These are phyloP conservation scores for Boletus sp. DNA, from an alignment of 768 basidiomycete genomes.

Conservation along the genomic window DNA sequence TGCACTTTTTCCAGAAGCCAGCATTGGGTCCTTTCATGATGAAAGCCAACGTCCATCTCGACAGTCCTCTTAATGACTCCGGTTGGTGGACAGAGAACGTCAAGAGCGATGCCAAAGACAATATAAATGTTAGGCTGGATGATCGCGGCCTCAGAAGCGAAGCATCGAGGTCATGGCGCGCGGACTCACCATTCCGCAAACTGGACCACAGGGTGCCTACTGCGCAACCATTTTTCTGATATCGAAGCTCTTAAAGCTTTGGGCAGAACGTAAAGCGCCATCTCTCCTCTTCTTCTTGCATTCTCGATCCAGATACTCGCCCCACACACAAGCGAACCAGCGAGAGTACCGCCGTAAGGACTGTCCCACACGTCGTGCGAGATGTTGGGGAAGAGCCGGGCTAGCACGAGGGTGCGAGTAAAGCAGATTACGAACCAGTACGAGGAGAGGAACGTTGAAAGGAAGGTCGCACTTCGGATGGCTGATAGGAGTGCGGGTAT, in stretches of 20 bases:
- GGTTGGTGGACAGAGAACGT: slow-evolving; percentile 63
- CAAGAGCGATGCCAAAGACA: slow-evolving; percentile 65
- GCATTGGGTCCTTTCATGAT: slow-evolving; percentile 59
- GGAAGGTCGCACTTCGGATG: slow-evolving; percentile 66
- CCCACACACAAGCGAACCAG: slow-evolving; percentile 69
- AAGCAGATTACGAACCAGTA: slow-evolving; percentile 72
- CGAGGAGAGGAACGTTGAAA: slow-evolving; percentile 67
- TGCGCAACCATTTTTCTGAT: slow-evolving; percentile 52
- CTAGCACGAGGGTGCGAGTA: slow-evolving; percentile 62
- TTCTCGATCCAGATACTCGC: slow-evolving; percentile 79
- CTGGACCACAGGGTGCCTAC: slow-evolving; percentile 39
- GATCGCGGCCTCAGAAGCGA: slow-evolving; percentile 11
- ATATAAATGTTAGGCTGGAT: slow-evolving; percentile 52
- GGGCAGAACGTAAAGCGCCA: slow-evolving; percentile 77
- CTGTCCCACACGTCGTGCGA: slow-evolving; percentile 83
- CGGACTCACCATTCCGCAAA: slow-evolving; percentile 53
- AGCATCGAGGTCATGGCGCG: not conserved
- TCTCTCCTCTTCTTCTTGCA: slow-evolving; percentile 68
- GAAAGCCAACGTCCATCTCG: slow-evolving; percentile 69
- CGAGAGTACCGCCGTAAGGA: slow-evolving; percentile 63
- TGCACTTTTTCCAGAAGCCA: slow-evolving; percentile 48
- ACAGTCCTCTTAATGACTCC: slow-evolving; percentile 66
- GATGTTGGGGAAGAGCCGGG: slow-evolving; percentile 60
- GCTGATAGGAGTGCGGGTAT: slow-evolving; percentile 47
- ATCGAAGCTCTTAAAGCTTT: slow-evolving; percentile 63